Base-by-base conservation (phyloP, 805 yeast genomes). In the Candida sithepensis region DNA sequence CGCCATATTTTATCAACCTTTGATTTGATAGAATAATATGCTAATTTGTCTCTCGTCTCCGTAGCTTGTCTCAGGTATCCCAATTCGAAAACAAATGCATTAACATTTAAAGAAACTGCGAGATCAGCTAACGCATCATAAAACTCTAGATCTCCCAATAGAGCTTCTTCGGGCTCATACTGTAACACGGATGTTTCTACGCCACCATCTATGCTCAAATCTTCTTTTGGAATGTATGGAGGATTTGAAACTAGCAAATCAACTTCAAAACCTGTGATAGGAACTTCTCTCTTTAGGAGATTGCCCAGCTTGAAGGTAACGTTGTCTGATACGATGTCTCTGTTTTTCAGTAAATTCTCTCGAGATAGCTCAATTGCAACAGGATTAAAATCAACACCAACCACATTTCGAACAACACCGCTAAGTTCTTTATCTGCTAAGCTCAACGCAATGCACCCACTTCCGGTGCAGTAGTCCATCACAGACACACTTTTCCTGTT, bases 161-260 rank as follows among this genome's bases (percentile, higher is more conserved):
- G 69, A 0, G 98, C 98, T 16, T 79, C 60, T 22, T 61, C 57
- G 0, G 99, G 98, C 66, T 92, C 99, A 63, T 76, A 84, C 12
- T 65, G 36, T 36, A 75, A 67, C 0, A 92, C 98, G 0, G 96
- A 85, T 40, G 58, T 61, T 47, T 81, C 85, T 0, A 82, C 78
- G 3, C 79, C 81, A 34, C 64, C 60, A 8, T 41, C 48, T 3
- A 64, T 57, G 9, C 51, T 51, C 57, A 76, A 76, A 42, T 82
- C 81, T 0, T 52, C 41, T 2, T 26, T 7, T 0, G 88, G 80
- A 5, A 91, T 83, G 60, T 92, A 92, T 0, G 99, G 99, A 0
- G 99, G 99, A 56, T 92, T 92, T n/a, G 96, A 79, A 0, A 84
- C 75, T 0, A 94, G 60, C 2, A 92, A 45, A 49, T 84, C 85